Evolutionary conservation across 805 yeast genomes (phyloP), one percentile per base, ranked within the genome.

Genomic region (Saccharomyces paradoxus): DNA sequence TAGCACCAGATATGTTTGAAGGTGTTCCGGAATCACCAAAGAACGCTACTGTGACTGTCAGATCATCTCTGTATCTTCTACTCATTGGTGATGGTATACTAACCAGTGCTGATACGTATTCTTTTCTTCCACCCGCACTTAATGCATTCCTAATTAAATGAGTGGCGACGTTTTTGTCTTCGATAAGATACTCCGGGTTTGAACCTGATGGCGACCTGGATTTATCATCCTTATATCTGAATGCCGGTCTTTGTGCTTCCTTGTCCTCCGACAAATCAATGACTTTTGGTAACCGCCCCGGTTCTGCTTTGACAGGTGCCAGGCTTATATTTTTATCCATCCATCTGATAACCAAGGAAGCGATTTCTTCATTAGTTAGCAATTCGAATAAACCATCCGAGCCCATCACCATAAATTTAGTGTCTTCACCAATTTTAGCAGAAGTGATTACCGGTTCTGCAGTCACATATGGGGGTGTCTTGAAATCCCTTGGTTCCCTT

Each of bases 381-480:
- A 92, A 80, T 70, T 94, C 99, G 71, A 85, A 94, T 51, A 94
- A 75, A 0, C 99, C 99, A 72, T 94, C 99, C 22, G 95, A 84
- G 0, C 92, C 99, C 80, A 94, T 76, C 31, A 94, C 96, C 68
- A 94, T 73, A 63, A 94, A 94, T 66, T 89, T 94, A 59, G 84
- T 81, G 24, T 78, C 74, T 0, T 90, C 86, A 51, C 78, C 78
- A 50, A 91, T 79, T 63, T 84, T 82, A 12, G 91, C 86, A 1
- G 96, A 84, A 2, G 96, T 86, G 27, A 91, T 78, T 29, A 87
- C 96, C 0, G 99, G 99, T 68, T 86, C 91, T 0, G 99, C 98
- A 1, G 99, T 94, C 41, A 94, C 97, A 69, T 94, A 94, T 0
- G 99, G 99, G 2, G 99, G 99, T 1, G 97, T 86, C 56, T 83